These are phyloP conservation scores for Boletus patriciae DNA, from an alignment of 768 basidiomycete genomes.

Conservation along the genomic window DNA sequence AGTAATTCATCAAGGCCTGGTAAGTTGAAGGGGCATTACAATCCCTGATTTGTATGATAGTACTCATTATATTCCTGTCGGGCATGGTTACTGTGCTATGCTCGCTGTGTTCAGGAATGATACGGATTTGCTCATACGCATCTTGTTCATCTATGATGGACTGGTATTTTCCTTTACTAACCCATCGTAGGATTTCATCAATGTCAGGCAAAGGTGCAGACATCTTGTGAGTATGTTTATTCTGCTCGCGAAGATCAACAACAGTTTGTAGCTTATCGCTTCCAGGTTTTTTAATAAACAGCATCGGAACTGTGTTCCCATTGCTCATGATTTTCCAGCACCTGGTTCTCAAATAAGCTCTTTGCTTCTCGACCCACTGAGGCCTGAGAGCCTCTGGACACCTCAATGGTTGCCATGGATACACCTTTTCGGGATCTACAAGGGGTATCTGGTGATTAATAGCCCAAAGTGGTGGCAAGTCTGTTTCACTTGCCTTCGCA, in stretches of 20 bases:
- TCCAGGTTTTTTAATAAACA: slow-evolving; percentile 2
- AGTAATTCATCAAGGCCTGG: slow-evolving; percentile 27
- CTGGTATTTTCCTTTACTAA: background rate
- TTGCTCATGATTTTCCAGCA: background rate
- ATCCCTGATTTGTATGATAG: slow-evolving; percentile 12
- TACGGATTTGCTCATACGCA: slow-evolving; percentile 17
- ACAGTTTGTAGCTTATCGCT: background rate
- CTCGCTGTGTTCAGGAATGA: slow-evolving; percentile 3
- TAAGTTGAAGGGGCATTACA: slow-evolving; percentile 47
- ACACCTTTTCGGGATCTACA: too few species aligned
- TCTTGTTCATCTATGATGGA: slow-evolving; percentile 17
- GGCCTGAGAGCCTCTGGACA: too few species aligned
- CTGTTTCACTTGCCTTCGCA: too few species aligned
- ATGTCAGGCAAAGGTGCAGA: slow-evolving; percentile 18
- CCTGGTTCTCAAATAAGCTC: too few species aligned
- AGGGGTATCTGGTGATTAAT: too few species aligned
- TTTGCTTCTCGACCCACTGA: too few species aligned
- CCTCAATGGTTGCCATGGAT: too few species aligned
- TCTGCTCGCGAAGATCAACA: slow-evolving; percentile 7
- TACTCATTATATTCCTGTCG: slow-evolving; percentile 39
- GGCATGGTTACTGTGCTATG: slow-evolving; percentile 39
- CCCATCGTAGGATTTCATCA: slow-evolving; percentile 8
- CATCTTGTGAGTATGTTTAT: slow-evolving; percentile 21
- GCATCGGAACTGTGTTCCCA: background rate
- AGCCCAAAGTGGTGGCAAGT: too few species aligned